Evolutionary conservation across 2,329 filamentous ascomycete genomes (phyloP).

Genomic region (Dendrostoma leiphaemia): DNA sequence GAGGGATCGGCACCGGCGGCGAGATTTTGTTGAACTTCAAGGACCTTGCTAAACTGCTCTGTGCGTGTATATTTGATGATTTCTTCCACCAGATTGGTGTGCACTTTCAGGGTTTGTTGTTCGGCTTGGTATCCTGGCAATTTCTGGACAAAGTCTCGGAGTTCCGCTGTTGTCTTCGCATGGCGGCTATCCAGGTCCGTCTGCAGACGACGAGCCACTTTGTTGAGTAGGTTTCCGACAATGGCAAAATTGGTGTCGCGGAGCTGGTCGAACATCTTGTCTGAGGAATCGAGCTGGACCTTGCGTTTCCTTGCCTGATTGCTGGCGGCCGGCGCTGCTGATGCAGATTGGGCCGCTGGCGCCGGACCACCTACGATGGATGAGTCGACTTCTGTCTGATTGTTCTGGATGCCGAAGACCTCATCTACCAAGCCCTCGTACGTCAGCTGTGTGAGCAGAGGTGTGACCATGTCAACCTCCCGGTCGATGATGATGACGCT

Average conservation of each 20-base stretch:
- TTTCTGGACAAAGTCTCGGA: constrained; percentile 93
- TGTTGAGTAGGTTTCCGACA: constrained; percentile 84
- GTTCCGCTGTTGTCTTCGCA: constrained; percentile 80
- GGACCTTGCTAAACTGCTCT: constrained; percentile 80
- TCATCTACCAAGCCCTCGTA: constrained; percentile 97
- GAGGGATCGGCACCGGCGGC: constrained; percentile 86
- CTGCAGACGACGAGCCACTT: constrained; percentile 82
- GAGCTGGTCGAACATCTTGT: constrained; percentile 83
- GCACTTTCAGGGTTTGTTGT: constrained; percentile 86
- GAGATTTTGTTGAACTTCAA: constrained; percentile 95
- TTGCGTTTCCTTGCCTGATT: constrained; percentile 74
- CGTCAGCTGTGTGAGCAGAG: constrained; percentile 88
- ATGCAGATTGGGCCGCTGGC: constrained; percentile 50
- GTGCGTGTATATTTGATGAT: constrained; percentile 91
- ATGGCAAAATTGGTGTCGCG: constrained; percentile 94
- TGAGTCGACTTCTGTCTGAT: constrained; percentile 88
- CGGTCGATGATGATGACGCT: constrained; percentile 93
- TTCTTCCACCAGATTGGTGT: constrained; percentile 89
- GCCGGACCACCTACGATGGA: constrained; percentile 78
- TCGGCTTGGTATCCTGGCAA: constrained; percentile 90
- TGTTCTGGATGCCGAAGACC: constrained; percentile 86
- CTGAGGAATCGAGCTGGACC: constrained; percentile 82
- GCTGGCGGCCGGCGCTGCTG: constrained; percentile 53
- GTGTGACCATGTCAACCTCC: constrained; percentile 90
- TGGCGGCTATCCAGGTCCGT: constrained; percentile 86